Evolutionary conservation across 2,329 filamentous ascomycete genomes (phyloP).

Genomic region (Diplodia sapinea): DNA sequence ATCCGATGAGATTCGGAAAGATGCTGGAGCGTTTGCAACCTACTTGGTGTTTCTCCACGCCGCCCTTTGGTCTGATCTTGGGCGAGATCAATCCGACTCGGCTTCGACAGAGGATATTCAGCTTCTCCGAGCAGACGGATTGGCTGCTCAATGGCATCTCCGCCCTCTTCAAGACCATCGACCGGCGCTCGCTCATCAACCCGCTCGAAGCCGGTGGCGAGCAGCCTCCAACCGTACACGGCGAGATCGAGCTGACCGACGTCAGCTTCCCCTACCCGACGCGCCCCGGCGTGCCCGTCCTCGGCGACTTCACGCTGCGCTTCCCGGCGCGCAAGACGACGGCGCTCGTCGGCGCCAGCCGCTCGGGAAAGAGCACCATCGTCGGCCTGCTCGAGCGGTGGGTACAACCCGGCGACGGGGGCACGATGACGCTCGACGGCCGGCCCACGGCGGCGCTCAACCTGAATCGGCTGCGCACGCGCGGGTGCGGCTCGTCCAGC

Average conservation of each 20-base stretch:
- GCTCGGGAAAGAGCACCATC: constrained; percentile 93
- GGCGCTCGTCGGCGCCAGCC: constrained; percentile 90
- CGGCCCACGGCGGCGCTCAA: constrained; percentile 72
- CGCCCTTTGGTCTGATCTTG: no score
- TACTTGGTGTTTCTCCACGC: background rate
- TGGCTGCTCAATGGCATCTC: constrained; percentile 43
- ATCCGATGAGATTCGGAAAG: background rate
- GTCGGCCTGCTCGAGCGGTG: constrained; percentile 92
- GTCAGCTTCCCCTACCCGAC: constrained; percentile 96
- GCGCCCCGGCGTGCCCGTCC: constrained; percentile 85
- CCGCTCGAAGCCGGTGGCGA: constrained; percentile 36
- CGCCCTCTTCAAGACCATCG: constrained; percentile 41
- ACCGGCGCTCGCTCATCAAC: constrained; percentile 27
- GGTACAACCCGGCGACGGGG: constrained; percentile 80
- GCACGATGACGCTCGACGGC: constrained; percentile 77
- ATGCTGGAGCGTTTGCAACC: constrained; percentile 4
- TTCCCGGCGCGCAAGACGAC: constrained; percentile 92
- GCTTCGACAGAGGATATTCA: constrained; percentile 42
- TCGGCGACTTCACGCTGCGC: constrained; percentile 78
- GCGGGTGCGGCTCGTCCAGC: constrained; percentile 89
- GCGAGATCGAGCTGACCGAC: constrained; percentile 73
- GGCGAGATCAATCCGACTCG: background rate
- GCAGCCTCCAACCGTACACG: constrained; percentile 37
- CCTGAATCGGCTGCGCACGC: constrained; percentile 86
- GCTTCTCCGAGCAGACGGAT: constrained; percentile 42